Evolutionary conservation across 176 grass and related monocot genomes (phyloP).

Genomic region (Aegilops bicornis): DNA sequence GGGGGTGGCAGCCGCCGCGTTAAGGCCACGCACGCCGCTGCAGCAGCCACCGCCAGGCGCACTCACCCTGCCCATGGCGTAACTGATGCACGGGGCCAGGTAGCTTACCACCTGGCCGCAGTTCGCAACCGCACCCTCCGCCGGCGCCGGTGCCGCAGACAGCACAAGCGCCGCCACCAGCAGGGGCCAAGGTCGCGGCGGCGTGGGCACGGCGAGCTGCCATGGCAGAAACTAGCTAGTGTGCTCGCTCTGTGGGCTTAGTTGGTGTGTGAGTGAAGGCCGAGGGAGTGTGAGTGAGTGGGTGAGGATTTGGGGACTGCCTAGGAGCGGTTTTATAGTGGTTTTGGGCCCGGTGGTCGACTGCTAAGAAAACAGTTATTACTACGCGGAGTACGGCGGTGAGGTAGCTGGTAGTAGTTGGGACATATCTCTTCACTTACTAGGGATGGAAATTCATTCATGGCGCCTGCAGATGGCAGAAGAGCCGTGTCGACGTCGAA

Average conservation of each 20-base stretch:
- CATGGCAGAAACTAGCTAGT: neutral
- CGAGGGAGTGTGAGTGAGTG: neutral
- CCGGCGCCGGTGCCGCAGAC: neutral
- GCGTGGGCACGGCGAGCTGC: conserved; percentile 5
- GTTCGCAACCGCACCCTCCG: neutral
- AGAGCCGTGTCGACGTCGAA: neutral
- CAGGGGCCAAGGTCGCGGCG: neutral
- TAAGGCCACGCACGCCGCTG: conserved; percentile 34
- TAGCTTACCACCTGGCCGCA: conserved; percentile 23
- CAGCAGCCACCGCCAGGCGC: neutral
- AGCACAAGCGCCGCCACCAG: conserved; percentile 25
- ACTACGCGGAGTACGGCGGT: neutral
- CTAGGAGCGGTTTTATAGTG: conserved; percentile 3
- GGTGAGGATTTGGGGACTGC: neutral
- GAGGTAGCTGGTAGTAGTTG: neutral
- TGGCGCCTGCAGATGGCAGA: neutral
- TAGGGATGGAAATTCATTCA: neutral
- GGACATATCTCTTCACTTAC: neutral
- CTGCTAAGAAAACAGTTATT: neutral
- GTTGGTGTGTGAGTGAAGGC: neutral
- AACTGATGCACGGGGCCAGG: conserved; percentile 20
- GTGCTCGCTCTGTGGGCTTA: neutral
- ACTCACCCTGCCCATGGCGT: neutral
- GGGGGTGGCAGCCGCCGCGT: neutral
- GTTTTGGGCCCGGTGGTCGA: neutral